Evolutionary conservation across 805 yeast species (phyloP).

Genomic region (Ogataea salicorniae): DNA sequence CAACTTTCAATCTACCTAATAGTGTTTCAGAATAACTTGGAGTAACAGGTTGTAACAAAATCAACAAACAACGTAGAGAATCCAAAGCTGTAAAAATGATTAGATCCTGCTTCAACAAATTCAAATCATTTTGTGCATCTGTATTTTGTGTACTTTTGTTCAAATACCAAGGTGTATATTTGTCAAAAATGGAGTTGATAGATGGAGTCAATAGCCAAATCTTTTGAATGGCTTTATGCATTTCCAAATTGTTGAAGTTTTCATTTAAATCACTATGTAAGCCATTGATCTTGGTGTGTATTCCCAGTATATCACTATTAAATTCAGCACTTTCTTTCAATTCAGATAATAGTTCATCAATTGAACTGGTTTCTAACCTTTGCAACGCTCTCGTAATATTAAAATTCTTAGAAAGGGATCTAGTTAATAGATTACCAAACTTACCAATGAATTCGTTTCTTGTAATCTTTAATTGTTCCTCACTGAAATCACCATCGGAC

Average conservation of each 20-base stretch:
- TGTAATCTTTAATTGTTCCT: slow-evolving; percentile 42
- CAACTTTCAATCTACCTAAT: slow-evolving; percentile 61
- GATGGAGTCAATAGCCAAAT: slow-evolving; percentile 56
- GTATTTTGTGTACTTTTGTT: slow-evolving; percentile 24
- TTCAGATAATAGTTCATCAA: slow-evolving; percentile 22
- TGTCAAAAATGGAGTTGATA: slow-evolving; percentile 66
- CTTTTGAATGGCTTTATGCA: slow-evolving; percentile 48
- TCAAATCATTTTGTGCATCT: slow-evolving; percentile 1
- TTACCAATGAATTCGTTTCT: slow-evolving; percentile 73
- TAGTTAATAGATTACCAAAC: slow-evolving; percentile 70
- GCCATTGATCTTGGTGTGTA: slow-evolving; percentile 31
- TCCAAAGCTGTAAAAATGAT: slow-evolving; percentile 67
- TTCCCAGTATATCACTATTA: slow-evolving; percentile 13
- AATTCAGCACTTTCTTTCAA: slow-evolving; percentile 11
- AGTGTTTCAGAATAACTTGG: slow-evolving; percentile 57
- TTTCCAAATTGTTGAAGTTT: slow-evolving; percentile 43
- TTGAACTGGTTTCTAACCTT: slow-evolving; percentile 17
- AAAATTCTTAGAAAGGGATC: slow-evolving; percentile 72
- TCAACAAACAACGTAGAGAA: slow-evolving; percentile 58
- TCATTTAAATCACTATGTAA: slow-evolving; percentile 37
- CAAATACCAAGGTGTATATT: slow-evolving; percentile 70
- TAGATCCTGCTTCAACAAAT: slow-evolving; percentile 37
- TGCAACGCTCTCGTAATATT: slow-evolving; percentile 42
- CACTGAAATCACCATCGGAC: slow-evolving; percentile 76
- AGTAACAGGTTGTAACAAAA: slow-evolving; percentile 65